Evolutionary conservation across 768 basidiomycete genomes (phyloP), one percentile per base, ranked within the genome.

Genomic region (Russula sp.): DNA sequence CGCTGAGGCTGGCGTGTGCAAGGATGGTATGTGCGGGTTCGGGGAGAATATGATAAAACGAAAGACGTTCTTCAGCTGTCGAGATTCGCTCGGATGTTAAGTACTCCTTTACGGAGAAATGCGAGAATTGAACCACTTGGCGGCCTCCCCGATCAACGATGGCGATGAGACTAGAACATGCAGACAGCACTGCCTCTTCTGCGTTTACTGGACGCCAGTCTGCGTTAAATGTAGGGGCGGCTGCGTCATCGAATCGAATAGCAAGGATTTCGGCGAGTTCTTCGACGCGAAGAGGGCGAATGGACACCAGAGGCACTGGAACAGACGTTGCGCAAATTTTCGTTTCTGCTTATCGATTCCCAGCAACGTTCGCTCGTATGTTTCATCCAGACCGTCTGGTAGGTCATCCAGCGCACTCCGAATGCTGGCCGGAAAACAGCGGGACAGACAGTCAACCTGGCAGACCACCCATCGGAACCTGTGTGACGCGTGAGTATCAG

Each of bases 391-490:
- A 46, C 10, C n/a, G 4, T 48, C 46, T 22, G 46, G 46, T 7
- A 48, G 10, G n/a, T 22, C 10, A 0, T 7, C 22, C 2, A 48
- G 22, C 0, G 5, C 11, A 13, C 22, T 24, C 22, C 10, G 20
- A 14, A 53, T 53, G 2, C 32, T 53, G 3, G n/a, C 30, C 7
- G 52, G 52, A 13, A 34, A 5, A 13, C 32, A 4, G 51, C n/a
- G 20, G 11, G 32, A 20, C 16, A 53, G 51, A 2, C 51, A 0
- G 51, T 53, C 51, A 34, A 34, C 20, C 11, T 53, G 51, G 32
- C 51, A 53, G 20, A 53, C 51, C 3, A 53, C n/a, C 54, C 36
- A 55, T 3, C 36, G 2, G 13, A 55, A 55, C 54, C 54, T 36
- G 4, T 18, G 51, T n/a, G 9, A n/a, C n/a, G 16, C 14, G 28